Conservation (phyloP, 805 yeast species). For the Candida takata region DNA sequence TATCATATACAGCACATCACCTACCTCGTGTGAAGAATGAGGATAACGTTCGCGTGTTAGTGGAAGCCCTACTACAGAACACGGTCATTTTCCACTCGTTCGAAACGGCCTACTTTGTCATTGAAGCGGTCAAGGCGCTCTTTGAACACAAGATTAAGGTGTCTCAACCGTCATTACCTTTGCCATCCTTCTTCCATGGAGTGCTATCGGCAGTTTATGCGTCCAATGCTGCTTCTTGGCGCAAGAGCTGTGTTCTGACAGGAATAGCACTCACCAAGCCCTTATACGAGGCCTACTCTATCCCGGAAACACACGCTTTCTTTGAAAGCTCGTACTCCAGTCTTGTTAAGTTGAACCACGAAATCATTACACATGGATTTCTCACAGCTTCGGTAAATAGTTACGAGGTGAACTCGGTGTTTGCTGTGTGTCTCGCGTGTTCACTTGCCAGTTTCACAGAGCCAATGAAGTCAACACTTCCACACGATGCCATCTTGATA, state of each 20-base stretch:
- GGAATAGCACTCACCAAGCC: constrained; percentile 33
- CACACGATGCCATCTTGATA: constrained; percentile 15
- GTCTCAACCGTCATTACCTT: constrained; percentile 37
- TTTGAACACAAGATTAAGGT: constrained; percentile 37
- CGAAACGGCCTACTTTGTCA: constrained; percentile 29
- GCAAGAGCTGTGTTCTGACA: constrained; percentile 35
- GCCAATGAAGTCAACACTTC: constrained; percentile 14
- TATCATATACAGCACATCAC: constrained; percentile 38
- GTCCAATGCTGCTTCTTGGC: constrained; percentile 34
- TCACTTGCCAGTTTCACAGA: constrained; percentile 14
- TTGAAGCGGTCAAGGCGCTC: constrained; percentile 41
- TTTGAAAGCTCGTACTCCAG: constrained; percentile 32
- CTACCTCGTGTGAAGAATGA: constrained; percentile 39
- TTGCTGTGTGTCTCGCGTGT: constrained; percentile 14
- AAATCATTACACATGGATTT: constrained; percentile 17
- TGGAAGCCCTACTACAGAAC: constrained; percentile 34
- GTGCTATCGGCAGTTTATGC: constrained; percentile 27
- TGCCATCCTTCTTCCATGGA: constrained; percentile 32
- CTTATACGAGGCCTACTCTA: constrained; percentile 25
- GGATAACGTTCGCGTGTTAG: constrained; percentile 32
- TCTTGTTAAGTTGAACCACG: constrained; percentile 25
- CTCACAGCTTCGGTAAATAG: constrained; percentile 10
- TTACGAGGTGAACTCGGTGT: constrained; percentile 18
- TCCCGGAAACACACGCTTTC: constrained; percentile 26
- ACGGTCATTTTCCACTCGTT: constrained; percentile 25